phyloP scores from a whole-genome alignment of 306 rosid species.

The Mimosa pudica region DNA sequence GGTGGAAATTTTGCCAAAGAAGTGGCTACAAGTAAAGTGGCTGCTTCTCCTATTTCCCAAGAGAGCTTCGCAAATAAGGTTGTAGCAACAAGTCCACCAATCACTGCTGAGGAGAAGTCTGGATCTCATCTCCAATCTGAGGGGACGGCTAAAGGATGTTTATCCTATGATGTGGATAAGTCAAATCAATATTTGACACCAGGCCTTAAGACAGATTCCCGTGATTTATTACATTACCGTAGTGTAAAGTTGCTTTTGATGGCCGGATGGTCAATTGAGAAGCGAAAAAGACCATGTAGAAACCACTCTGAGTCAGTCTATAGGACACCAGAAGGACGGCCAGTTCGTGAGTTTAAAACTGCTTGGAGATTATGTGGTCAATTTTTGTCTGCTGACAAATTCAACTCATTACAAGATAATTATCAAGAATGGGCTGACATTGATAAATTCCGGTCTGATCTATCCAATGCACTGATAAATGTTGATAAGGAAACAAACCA shows the following conservation, averaged over 20 bases:
- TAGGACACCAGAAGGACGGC: constrained; percentile 77
- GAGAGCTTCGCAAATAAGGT: constrained; percentile 83
- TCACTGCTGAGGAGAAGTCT: constrained; percentile 45
- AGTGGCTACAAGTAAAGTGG: constrained; percentile 46
- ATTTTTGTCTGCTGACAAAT: constrained; percentile 55
- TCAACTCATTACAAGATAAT: constrained; percentile 42
- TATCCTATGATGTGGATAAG: constrained; percentile 42
- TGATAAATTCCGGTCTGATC: constrained; percentile 75
- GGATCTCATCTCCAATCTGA: constrained; percentile 56
- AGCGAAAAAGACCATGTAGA: constrained; percentile 74
- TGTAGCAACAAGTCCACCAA: constrained; percentile 54
- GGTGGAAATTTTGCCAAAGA: constrained; percentile 57
- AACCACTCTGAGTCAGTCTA: constrained; percentile 67
- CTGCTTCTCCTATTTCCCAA: constrained; percentile 86
- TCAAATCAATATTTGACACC: constrained; percentile 44
- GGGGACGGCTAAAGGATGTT: constrained; percentile 47
- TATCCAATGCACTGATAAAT: constrained; percentile 57
- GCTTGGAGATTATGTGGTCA: constrained; percentile 92
- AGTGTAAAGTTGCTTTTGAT: constrained; percentile 56
- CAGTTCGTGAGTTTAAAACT: constrained; percentile 73
- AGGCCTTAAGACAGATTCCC: constrained; percentile 60
- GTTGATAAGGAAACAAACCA: constrained; percentile 56
- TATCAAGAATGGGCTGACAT: constrained; percentile 69
- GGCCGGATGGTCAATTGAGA: constrained; percentile 87
- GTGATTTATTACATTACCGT: constrained; percentile 61